Evolutionary conservation across 2,329 filamentous ascomycete species (phyloP), one percentile per base, ranked within the genome.

Genomic region (Knufia petricola): DNA sequence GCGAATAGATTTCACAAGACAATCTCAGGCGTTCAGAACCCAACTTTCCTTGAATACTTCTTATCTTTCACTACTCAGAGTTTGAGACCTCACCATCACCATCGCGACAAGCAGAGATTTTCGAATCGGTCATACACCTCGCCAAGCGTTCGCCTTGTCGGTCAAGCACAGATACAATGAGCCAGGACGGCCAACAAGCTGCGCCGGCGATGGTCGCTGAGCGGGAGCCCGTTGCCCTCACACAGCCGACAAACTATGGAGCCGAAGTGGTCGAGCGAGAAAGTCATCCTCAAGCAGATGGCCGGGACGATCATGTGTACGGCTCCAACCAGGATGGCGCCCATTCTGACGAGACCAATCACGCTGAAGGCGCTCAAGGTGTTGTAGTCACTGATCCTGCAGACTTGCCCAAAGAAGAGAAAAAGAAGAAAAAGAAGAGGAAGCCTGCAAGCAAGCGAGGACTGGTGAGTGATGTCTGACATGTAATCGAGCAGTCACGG

Each of bases 371-470:
- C 15, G 49, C 45, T 7, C 49, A 52, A 34, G 50, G 54, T 8
- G 40, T 52, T 12, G 42, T 45, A 19, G 30, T 48, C 40, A 49
- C 52, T 13, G 46, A 48, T n/a, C 51, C 52, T 19, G 41, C 40
- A 31, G 31, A 31, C 45, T 51, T 23, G 21, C 41, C 10, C 40
- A 48, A 38, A 38, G 30, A 17, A 34, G 45, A 23, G 52, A 65
- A 64, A 52, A 66, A 63, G 40, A 67, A 64, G 47, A 59, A 56
- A 43, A 65, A 59, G 50, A 65, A 61, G 38, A 58, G 36, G 9
- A 65, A 62, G 36, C 58, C 68, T n/a, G 67, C 64, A 48, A 65
- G 64, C 52, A 60, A 70, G 55, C 62, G 66, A 42, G 67, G 68
- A 37, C 37, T 59, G 31, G 61, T 63, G 54, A 21, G 55, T 34